These are phyloP conservation scores for Stylosanthes scabra DNA, from an alignment of 331 rosid species.

Conservation along the genomic window DNA sequence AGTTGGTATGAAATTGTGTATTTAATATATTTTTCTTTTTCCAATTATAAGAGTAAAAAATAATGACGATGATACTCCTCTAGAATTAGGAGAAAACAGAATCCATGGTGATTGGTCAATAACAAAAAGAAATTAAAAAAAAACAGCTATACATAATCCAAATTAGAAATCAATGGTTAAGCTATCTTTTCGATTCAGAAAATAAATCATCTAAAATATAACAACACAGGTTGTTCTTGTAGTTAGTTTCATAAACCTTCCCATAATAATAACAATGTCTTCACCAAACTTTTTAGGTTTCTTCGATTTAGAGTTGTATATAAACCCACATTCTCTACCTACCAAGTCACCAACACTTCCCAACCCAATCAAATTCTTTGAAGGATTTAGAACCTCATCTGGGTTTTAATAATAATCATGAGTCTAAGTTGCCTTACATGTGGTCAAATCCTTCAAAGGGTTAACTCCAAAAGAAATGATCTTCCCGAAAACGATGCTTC, in stretches of 20 bases:
- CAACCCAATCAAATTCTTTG: not conserved
- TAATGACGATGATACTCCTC: not conserved
- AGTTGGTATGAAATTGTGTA: too few species aligned
- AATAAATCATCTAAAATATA: conserved; percentile 34
- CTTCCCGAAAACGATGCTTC: too few species aligned
- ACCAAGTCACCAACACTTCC: not conserved
- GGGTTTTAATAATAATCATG: conserved; percentile 54
- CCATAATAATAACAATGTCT: not conserved
- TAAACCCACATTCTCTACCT: conserved; percentile 11
- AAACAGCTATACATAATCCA: not conserved
- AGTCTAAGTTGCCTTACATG: conserved; percentile 63
- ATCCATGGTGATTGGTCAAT: not conserved
- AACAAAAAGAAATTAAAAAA: too few species aligned
- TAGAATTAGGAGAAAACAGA: not conserved
- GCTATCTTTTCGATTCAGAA: conserved; percentile 41
- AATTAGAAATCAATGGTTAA: conserved; percentile 39
- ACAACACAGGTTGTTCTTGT: conserved; percentile 11
- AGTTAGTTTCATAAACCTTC: not conserved
- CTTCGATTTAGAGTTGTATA: not conserved
- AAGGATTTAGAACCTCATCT: not conserved
- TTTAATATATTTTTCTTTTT: too few species aligned
- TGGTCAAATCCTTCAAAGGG: conserved; percentile 50
- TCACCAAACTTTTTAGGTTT: not conserved
- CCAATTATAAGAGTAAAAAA: not conserved
- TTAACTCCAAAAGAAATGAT: too few species aligned